Conservation (phyloP, 2,329 filamentous ascomycete genomes). For the Mycocentrospora acerina region DNA sequence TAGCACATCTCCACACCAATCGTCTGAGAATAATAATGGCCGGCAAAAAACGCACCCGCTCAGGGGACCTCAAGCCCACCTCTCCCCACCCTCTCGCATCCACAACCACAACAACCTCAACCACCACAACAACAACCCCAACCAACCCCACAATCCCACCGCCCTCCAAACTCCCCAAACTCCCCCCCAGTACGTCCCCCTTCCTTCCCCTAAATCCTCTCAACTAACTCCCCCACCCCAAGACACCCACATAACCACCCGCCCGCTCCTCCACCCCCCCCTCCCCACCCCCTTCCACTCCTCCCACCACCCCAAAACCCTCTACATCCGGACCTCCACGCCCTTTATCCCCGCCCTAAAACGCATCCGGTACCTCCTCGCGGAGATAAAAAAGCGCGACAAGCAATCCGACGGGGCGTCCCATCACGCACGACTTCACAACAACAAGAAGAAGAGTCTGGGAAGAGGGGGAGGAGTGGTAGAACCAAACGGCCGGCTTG, state of each 20-base stretch:
- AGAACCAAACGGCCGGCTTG: conserved; percentile 26
- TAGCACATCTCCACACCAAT: background rate
- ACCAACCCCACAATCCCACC: conserved; percentile 2
- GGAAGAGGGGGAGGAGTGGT: conserved; percentile 1
- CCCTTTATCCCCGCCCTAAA: conserved; percentile 69
- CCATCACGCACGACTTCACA: no score
- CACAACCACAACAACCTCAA: conserved; percentile 9
- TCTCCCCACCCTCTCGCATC: background rate
- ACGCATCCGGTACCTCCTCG: conserved; percentile 64
- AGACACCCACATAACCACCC: conserved; percentile 51
- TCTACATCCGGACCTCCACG: conserved; percentile 67
- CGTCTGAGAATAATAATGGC: conserved; percentile 16
- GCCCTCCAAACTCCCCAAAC: conserved; percentile 1
- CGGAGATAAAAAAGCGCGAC: conserved; percentile 55
- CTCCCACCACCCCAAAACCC: conserved; percentile 52
- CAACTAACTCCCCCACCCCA: background rate
- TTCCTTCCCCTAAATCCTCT: background rate
- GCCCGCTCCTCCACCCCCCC: conserved; percentile 60
- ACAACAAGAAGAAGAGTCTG: background rate
- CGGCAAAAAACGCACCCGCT: conserved; percentile 27
- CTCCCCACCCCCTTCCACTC: conserved; percentile 57
- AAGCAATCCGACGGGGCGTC: conserved; percentile 39
- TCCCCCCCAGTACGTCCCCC: conserved; percentile 24
- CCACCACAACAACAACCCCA: conserved; percentile 15
- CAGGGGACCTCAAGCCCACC: conserved; percentile 22